These are phyloP conservation scores for Termitomyces sp. DNA, from an alignment of 768 basidiomycete species.

Conservation along the genomic window DNA sequence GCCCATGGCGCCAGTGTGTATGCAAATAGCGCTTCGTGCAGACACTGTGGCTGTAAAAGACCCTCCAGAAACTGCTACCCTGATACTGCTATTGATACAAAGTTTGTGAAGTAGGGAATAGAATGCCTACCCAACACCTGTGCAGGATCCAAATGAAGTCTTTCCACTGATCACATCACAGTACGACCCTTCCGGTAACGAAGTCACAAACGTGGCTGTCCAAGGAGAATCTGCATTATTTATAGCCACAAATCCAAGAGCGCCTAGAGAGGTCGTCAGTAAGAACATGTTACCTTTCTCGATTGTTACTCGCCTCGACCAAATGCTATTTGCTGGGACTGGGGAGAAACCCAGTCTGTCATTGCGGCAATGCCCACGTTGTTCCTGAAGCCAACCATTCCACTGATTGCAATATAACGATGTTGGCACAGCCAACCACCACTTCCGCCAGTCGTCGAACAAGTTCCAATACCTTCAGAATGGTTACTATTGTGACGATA, in stretches of 20 bases:
- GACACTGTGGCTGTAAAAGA: slow-evolving; percentile 44
- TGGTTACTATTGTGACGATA: background rate
- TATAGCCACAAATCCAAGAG: slow-evolving; percentile 58
- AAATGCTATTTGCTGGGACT: slow-evolving; percentile 59
- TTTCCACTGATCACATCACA: slow-evolving; percentile 60
- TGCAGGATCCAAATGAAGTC: slow-evolving; percentile 35
- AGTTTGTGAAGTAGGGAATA: background rate
- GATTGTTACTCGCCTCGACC: slow-evolving; percentile 40
- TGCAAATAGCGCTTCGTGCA: slow-evolving; percentile 48
- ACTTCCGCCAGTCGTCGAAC: slow-evolving; percentile 33
- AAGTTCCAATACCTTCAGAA: background rate
- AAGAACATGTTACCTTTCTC: background rate
- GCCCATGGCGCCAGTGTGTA: slow-evolving; percentile 42
- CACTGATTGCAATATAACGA: slow-evolving; percentile 48
- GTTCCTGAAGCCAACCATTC: slow-evolving; percentile 65
- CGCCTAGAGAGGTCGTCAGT: slow-evolving; percentile 25
- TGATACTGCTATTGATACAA: slow-evolving; percentile 14
- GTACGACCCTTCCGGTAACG: slow-evolving; percentile 51
- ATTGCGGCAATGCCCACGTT: slow-evolving; percentile 46
- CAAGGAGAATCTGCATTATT: slow-evolving; percentile 58
- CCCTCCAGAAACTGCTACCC: slow-evolving; percentile 46
- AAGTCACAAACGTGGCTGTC: slow-evolving; percentile 51
- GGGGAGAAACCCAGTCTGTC: slow-evolving; percentile 54
- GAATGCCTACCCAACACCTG: slow-evolving; percentile 41
- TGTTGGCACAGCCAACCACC: slow-evolving; percentile 68